Evolutionary conservation across 2,329 filamentous ascomycete genomes (phyloP).

Genomic region (Cercospora sp.): DNA sequence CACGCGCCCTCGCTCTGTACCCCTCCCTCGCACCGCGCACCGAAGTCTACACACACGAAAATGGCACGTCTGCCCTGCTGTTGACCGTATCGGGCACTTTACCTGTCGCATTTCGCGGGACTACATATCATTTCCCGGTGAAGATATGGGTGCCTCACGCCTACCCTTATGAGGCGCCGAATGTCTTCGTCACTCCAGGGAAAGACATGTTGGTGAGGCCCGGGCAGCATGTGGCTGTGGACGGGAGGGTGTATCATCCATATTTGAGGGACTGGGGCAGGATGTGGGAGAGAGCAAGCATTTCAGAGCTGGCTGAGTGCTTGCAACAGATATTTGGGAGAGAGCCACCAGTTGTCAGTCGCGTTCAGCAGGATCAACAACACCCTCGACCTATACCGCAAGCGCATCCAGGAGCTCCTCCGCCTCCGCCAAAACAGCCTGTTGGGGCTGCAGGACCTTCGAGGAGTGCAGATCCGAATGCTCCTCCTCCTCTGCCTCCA

Average conservation of each 20-base stretch:
- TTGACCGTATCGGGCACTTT: constrained; percentile 84
- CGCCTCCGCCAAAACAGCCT: constrained; percentile 41
- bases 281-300: constrained; percentile 80
- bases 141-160: constrained; percentile 90
- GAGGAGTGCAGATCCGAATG: constrained; percentile 21
- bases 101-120: constrained; percentile 86
- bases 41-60: constrained; percentile 93
- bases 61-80: constrained; percentile 81
- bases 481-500: constrained; percentile 54
- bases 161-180: constrained; percentile 81
- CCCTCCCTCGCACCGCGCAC: constrained; percentile 80
- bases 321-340: constrained; percentile 87
- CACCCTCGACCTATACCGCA: constrained; percentile 65
- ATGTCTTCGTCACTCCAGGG: constrained; percentile 85
- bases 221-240: constrained; percentile 90
- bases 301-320: constrained; percentile 79
- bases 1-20: constrained; percentile 75
- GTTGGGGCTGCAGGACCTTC: constrained; percentile 15
- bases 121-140: constrained; percentile 85
- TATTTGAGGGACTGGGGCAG: constrained; percentile 88
- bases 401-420: constrained; percentile 47
- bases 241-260: constrained; percentile 92
- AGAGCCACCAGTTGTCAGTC: constrained; percentile 85
- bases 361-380: constrained; percentile 55
- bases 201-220: constrained; percentile 86